Conservation (phyloP, 2,329 filamentous ascomycete species). For the Aspergillus bombycis region DNA sequence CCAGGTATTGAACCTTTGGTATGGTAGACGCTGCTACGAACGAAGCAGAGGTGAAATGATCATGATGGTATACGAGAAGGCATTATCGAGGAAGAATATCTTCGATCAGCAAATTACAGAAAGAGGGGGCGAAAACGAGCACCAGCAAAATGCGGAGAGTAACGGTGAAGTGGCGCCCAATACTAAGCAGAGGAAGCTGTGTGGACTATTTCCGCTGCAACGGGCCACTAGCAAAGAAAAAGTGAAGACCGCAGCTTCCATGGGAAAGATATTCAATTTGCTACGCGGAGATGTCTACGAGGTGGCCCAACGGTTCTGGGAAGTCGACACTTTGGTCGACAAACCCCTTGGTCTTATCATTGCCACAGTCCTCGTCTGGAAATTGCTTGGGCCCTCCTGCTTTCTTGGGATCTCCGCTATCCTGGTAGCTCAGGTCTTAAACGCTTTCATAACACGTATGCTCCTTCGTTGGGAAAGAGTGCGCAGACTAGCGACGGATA, state of each 20-base stretch:
- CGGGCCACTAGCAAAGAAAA: conserved; percentile 32
- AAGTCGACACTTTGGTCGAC: conserved; percentile 74
- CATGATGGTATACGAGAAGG: conserved; percentile 82
- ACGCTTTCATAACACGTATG: conserved; percentile 66
- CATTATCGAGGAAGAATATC: conserved; percentile 66
- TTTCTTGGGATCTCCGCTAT: conserved; percentile 73
- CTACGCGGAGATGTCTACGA: conserved; percentile 63
- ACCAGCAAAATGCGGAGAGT: conserved; percentile 12
- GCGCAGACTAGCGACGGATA: conserved; percentile 74
- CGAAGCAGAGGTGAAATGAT: conserved; percentile 82
- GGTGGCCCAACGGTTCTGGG: conserved; percentile 70
- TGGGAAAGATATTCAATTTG: conserved; percentile 88
- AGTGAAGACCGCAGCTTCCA: conserved; percentile 67
- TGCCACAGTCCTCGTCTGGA: conserved; percentile 73
- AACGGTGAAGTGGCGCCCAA: conserved; percentile 23
- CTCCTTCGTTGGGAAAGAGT: conserved; percentile 70
- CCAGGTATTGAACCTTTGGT: conserved; percentile 75
- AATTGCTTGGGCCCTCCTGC: conserved; percentile 78
- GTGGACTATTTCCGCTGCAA: conserved; percentile 28
- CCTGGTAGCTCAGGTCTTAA: conserved; percentile 68
- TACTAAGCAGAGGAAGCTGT: conserved; percentile 29
- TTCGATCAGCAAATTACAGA: conserved; percentile 38
- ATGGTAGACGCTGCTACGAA: conserved; percentile 80
- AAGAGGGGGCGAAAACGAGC: conserved; percentile 27
- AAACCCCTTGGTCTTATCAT: conserved; percentile 77